Conservation (phyloP, 1,284 basidiomycete species). For the Coniferiporia weirii region DNA sequence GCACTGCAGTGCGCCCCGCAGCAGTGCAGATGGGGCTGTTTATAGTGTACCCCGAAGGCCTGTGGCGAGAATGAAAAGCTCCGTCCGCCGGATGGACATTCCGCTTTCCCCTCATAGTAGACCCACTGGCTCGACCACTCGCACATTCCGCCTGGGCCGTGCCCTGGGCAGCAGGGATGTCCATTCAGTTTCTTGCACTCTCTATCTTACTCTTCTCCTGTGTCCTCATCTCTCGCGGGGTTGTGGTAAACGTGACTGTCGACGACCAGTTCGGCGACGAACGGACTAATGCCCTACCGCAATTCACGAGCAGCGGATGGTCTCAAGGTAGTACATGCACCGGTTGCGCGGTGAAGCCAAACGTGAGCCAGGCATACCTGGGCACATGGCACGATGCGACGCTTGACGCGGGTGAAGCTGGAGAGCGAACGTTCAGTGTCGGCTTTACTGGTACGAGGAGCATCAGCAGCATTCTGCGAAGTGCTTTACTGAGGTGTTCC, state of each 20-base stretch:
- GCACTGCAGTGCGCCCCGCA: background rate
- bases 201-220: background rate
- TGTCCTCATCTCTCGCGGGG: background rate
- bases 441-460: background rate
- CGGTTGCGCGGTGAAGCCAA: slow-evolving; percentile 24
- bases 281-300: slow-evolving; percentile 26
- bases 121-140: background rate
- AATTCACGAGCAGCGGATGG: slow-evolving; percentile 29
- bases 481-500: background rate
- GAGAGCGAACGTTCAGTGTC: background rate
- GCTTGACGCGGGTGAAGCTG: background rate
- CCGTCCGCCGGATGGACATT: background rate
- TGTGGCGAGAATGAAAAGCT: background rate
- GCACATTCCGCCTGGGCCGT: background rate
- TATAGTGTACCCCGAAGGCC: background rate
- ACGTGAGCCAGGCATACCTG: slow-evolving; percentile 11
- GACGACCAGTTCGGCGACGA: slow-evolving; percentile 39
- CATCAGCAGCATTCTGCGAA: background rate
- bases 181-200: background rate
- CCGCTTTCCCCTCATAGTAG: background rate
- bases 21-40: too few species aligned
- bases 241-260: slow-evolving; percentile 33
- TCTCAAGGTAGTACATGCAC: slow-evolving; percentile 23
- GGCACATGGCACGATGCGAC: slow-evolving; percentile 7
- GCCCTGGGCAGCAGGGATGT: background rate